Base-by-base conservation (phyloP, 2,329 filamentous ascomycete genomes). In the Aspergillus ruber region DNA sequence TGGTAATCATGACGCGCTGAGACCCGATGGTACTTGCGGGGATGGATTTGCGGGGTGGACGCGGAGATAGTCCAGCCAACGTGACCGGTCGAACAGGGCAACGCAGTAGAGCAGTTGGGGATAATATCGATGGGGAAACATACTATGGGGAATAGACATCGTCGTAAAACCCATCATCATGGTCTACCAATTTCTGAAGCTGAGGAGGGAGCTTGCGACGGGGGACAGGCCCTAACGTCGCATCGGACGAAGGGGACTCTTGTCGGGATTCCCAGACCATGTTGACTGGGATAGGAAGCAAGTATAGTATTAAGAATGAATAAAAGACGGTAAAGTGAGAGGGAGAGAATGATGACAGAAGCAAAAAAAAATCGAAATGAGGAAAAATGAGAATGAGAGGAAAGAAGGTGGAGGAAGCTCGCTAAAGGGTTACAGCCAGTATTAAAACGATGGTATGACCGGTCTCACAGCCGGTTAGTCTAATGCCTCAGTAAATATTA, bases 131-230 rank as follows among this genome's bases (percentile, higher is more conserved):
- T 43, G 35, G 9, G 25, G 33, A 42, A 2, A 79, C 85, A 54
- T 79, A 90, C 87, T 85, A 84, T 70, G 88, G 86, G 49, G 90
- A 84, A 53, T 86, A 84, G 33, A 94, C 68, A 50, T 88, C 81
- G 50, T 90, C 86, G 67, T 88, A 87, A 59, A 89, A 83, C 58
- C 82, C 83, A 27, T 88, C 86, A 8, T 95, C 77, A 46, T 70
- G 70, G 55, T 83, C 76, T 6, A 83, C 68, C 2, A 77, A 74
- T 32, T 74, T 71, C 64, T 82, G 79, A 2, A 83, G 65, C 27
- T 75, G 71, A 43, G 71, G 68, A n/a, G 78, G 75, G 12, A 83
- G 73, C 51, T 71, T 73, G 58, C 74, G 73, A 47, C 74, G 68
- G 41, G 76, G 67, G n/a, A 75, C 65, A 15, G 71, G 74, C 53